Conservation (phyloP, 2,329 filamentous ascomycete genomes). For the Akanthomyces lecanii region DNA sequence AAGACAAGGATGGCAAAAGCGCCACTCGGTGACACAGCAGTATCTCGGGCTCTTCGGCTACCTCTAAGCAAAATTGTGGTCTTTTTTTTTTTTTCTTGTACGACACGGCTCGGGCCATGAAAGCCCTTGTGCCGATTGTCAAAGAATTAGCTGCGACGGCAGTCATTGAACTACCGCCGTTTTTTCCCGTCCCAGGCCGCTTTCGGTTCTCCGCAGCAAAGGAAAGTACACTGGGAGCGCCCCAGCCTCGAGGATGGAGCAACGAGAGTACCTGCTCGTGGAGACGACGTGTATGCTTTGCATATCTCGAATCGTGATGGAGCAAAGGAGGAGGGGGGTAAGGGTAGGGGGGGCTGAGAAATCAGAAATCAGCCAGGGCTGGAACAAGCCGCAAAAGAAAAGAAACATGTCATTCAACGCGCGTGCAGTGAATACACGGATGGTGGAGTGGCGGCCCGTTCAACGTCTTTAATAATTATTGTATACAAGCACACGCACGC, state of each 20-base stretch:
- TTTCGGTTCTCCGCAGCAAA: not conserved
- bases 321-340: not conserved
- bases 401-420: conserved; percentile 5
- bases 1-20: not conserved
- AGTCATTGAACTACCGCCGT: too few relatives aligned
- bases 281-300: not conserved
- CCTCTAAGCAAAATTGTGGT: not conserved
- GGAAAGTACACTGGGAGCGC: not conserved
- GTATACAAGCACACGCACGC: too few relatives aligned
- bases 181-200: not conserved
- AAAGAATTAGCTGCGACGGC: too few relatives aligned
- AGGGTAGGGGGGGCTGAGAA: not conserved
- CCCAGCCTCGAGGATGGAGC: not conserved
- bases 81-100: too few relatives aligned
- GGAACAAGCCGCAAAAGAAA: not conserved
- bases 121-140: too few relatives aligned
- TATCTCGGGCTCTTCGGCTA: too few relatives aligned
- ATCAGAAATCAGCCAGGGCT: not conserved
- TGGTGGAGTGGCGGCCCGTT: too few relatives aligned
- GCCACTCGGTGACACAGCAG: not conserved
- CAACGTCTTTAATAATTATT: too few relatives aligned
- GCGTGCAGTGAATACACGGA: too few relatives aligned
- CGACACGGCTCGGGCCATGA: too few relatives aligned
- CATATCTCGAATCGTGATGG: not conserved
- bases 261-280: not conserved